Evolutionary conservation across 257 asterid species (phyloP), one percentile per base, ranked within the genome.

Genomic region (Asclepias syriaca): DNA sequence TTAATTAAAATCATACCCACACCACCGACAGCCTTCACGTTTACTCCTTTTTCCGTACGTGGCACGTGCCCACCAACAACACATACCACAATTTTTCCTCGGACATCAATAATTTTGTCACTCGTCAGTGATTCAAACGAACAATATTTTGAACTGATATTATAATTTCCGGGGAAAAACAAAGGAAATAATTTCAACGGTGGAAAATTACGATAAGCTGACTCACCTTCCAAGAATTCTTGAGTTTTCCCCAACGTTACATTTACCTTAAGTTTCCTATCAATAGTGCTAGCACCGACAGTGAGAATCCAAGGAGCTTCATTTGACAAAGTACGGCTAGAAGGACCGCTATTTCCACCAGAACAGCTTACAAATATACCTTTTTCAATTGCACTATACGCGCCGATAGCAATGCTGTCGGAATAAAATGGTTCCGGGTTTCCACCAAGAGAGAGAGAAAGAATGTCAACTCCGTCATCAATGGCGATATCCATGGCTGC

Each of bases 401-500:
- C 65, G 22, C 71, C 80, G 0, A 69, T 7, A 15, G 80, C 80
- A 70, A 70, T 65, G 7, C 11, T 61, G 48, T 76, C 80, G 0
- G 39, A 13, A 13, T 29, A 54, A 16, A 69, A 70, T 2, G 75
- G 75, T 0, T 0, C 7, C 1, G 71, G 14, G 0, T 29, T 12
- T 50, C 29, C 56, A 8, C 87, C 87, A 18, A 83, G 37, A 8
- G 90, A 85, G 27, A 83, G 10, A 11, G 87, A 83, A 12, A 85
- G 74, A 12, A 85, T 75, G 32, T 85, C 84, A 0, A 74, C 80
- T 0, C 82, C 85, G 0, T 87, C 93, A 59, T 77, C 86, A 8
- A 87, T 80, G 10, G 90, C 87, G 3, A 65, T 21, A 53, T 87
- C 92, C 72, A 85, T 81, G 3, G 78, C 90, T 0, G 92, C 92